Evolutionary conservation across 116 monocot species (phyloP).

Genomic region (Zostera marina): DNA sequence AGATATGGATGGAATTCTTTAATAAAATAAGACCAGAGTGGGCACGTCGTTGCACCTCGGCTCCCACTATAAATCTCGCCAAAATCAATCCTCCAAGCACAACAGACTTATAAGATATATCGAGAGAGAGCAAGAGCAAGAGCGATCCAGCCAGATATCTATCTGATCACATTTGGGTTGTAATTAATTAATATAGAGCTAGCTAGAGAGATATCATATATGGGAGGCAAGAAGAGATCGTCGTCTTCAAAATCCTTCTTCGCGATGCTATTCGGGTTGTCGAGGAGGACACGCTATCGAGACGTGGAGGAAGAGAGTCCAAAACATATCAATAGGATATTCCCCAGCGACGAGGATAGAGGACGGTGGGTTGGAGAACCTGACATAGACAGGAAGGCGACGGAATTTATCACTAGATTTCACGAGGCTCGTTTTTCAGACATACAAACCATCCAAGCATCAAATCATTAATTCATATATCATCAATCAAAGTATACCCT

Average conservation of each 20-base stretch:
- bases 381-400: constrained; percentile 16
- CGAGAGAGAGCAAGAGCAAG: too few relatives aligned
- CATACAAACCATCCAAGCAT: constrained; percentile 5
- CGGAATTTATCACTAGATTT: constrained; percentile 13
- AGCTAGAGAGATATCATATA: background rate
- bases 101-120: too few relatives aligned
- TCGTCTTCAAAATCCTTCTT: constrained; percentile 11
- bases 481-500: background rate
- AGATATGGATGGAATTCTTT: too few relatives aligned
- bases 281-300: background rate
- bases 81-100: too few relatives aligned
- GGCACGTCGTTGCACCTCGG: too few relatives aligned
- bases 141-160: too few relatives aligned
- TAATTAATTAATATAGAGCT: too few relatives aligned
- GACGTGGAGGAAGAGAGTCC: background rate
- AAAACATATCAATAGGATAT: constrained; percentile 4
- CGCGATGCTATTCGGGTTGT: constrained; percentile 7
- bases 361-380: constrained; percentile 13
- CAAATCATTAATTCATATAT: background rate
- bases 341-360: constrained; percentile 20
- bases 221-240: constrained; percentile 11
- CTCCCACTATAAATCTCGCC: too few relatives aligned
- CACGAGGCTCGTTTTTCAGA: constrained; percentile 9
- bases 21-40: too few relatives aligned
- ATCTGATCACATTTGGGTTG: too few relatives aligned